A percentile compares a stretch with the other conserved stretches of the same genome.
Evolutionary conservation across 768 basidiomycete species (phyloP).

Genomic region (Kwoniella sp.): DNA sequence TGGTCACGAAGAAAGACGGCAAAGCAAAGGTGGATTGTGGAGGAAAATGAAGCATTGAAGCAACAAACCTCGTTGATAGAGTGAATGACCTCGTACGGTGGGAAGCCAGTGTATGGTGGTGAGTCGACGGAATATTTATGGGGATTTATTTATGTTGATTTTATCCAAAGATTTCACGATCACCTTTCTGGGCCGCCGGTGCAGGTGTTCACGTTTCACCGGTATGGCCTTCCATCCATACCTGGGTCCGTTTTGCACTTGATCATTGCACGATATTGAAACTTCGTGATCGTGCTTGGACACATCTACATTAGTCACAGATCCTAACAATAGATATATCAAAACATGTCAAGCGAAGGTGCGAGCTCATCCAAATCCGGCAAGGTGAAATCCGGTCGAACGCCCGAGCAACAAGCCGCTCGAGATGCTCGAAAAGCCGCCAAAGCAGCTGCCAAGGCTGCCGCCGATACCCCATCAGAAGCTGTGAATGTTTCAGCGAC

Average conservation of each 20-base stretch:
- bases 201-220: too few species aligned
- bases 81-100: not conserved
- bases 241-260: too few species aligned
- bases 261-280: too few species aligned
- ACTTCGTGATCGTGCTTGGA: too few species aligned
- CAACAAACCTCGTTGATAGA: not conserved
- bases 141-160: conserved; percentile 12
- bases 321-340: not conserved
- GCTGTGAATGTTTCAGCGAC: not conserved
- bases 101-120: not conserved
- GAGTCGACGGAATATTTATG: conserved; percentile 19
- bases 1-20: not conserved
- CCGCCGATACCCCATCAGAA: not conserved
- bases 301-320: not conserved
- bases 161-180: conserved; percentile 27
- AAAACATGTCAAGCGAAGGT: conserved; percentile 22
- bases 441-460: conserved; percentile 20
- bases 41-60: not conserved
- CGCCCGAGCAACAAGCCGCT: conserved; percentile 40
- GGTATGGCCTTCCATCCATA: too few species aligned
- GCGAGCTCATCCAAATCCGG: conserved; percentile 7
- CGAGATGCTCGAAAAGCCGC: conserved; percentile 38
- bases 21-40: not conserved
- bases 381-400: conserved; percentile 31
- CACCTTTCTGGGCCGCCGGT: not conserved